A percentile compares a stretch with the other conserved stretches of the same genome.
Conservation (phyloP, 148 eudicot genomes). For the Camellia japonica region DNA sequence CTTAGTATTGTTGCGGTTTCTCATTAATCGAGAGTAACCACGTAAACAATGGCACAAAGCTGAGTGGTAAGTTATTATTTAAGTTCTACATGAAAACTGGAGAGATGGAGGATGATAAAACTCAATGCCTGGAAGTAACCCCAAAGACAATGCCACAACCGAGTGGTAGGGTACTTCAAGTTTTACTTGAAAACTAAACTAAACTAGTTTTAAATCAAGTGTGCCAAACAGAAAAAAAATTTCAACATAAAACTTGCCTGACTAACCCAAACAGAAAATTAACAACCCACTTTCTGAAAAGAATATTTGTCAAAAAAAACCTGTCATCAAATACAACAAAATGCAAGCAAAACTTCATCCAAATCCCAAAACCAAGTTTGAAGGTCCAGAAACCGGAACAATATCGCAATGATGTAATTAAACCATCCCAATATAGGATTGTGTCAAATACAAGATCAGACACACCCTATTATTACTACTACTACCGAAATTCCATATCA, state of each 20-base stretch:
- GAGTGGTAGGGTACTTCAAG: too few relatives aligned
- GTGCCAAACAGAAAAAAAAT: background rate
- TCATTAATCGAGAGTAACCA: too few relatives aligned
- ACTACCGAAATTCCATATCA: background rate
- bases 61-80: too few relatives aligned
- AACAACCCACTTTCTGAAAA: background rate
- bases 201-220: too few relatives aligned
- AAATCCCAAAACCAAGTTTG: background rate
- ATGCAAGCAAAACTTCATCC: background rate
- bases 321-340: background rate
- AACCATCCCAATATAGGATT: slow-evolving; percentile 5
- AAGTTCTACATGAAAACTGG: too few relatives aligned
- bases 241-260: background rate
- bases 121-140: too few relatives aligned
- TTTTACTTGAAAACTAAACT: too few relatives aligned
- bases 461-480: background rate
- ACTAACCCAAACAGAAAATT: background rate
- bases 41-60: too few relatives aligned
- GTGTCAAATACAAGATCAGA: background rate
- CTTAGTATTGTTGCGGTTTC: too few relatives aligned
- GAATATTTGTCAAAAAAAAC: background rate
- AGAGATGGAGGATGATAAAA: too few relatives aligned
- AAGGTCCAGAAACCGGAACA: background rate
- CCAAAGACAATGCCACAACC: too few relatives aligned
- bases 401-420: background rate